Percentiles rank a stretch among this genome's conserved stretches.
phyloP scores from a whole-genome alignment of 352 stramenopile genomes.

The Salisapilia sapeloensis region DNA sequence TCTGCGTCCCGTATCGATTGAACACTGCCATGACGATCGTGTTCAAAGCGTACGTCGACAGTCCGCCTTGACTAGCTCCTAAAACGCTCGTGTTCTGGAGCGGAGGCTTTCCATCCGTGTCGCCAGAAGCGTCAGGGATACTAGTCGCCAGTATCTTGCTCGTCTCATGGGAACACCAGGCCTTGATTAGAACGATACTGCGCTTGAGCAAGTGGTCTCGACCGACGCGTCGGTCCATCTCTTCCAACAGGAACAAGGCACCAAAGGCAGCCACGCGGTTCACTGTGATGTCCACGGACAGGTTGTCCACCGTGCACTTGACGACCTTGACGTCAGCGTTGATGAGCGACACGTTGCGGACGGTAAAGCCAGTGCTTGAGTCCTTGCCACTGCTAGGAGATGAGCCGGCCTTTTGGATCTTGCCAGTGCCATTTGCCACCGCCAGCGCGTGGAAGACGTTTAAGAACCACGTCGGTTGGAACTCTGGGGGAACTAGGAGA shows the following conservation, averaged over 20 bases:
- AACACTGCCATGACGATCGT: slow-evolving; percentile 83
- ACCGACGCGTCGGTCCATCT: slow-evolving; percentile 60
- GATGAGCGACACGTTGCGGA: slow-evolving; percentile 83
- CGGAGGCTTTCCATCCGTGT: slow-evolving; percentile 2
- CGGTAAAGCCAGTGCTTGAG: slow-evolving; percentile 13
- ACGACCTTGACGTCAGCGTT: slow-evolving; percentile 80
- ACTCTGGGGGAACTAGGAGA: slow-evolving; percentile 52
- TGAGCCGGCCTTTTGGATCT: not conserved
- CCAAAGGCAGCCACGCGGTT: slow-evolving; percentile 73
- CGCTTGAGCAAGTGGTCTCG: slow-evolving; percentile 77
- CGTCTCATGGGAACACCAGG: slow-evolving; percentile 81
- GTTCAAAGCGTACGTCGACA: slow-evolving; percentile 79
- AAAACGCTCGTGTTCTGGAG: slow-evolving; percentile 29
- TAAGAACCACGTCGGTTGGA: slow-evolving; percentile 79
- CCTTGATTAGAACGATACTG: slow-evolving; percentile 80
- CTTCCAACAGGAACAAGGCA: slow-evolving; percentile 68
- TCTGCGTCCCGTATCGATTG: slow-evolving; percentile 51
- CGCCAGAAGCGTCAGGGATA: not conserved
- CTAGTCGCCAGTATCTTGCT: slow-evolving; percentile 22
- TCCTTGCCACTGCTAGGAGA: not conserved
- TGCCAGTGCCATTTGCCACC: slow-evolving; percentile 11
- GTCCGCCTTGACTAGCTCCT: slow-evolving; percentile 51
- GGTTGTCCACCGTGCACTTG: slow-evolving; percentile 85
- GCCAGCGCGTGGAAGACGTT: slow-evolving; percentile 71
- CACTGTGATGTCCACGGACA: slow-evolving; percentile 76